phyloP scores from a whole-genome alignment of 129 eudicot species.

The Erigeron canadensis region DNA sequence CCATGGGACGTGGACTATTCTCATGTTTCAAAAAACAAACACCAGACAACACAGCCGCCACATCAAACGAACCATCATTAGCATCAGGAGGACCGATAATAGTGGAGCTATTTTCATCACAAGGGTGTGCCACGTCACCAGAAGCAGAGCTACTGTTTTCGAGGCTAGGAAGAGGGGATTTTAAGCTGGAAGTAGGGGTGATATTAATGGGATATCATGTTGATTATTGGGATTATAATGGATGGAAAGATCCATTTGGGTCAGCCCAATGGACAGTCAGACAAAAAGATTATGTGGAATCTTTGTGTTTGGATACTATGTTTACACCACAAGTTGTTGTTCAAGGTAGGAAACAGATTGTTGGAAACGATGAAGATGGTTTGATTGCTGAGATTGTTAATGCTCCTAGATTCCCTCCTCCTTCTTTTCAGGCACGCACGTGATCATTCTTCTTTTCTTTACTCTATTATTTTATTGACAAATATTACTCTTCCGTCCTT shows the following conservation, averaged over 20 bases:
- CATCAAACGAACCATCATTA: conserved; percentile 40
- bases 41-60: conserved; percentile 39
- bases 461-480: neutral
- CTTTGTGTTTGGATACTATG: conserved; percentile 74
- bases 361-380: conserved; percentile 65
- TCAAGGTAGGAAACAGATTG: conserved; percentile 65
- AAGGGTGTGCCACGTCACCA: conserved; percentile 82
- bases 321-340: conserved; percentile 86
- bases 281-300: conserved; percentile 84
- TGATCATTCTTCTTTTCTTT: neutral
- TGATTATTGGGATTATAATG: conserved; percentile 89
- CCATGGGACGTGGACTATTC: conserved; percentile 60
- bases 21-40: conserved; percentile 53
- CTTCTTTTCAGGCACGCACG: conserved; percentile 75
- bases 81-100: conserved; percentile 57
- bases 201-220: conserved; percentile 76
- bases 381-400: conserved; percentile 38
- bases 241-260: conserved; percentile 89
- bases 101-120: conserved; percentile 89
- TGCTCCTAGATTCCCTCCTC: conserved; percentile 63
- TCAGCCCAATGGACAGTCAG: conserved; percentile 88
- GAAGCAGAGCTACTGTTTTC: conserved; percentile 87
- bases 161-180: conserved; percentile 84
- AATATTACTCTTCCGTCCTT: too few species aligned
- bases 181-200: conserved; percentile 57